Evolutionary conservation across 2,329 filamentous ascomycete genomes (phyloP).

Genomic region (Diaporthe ampelina): DNA sequence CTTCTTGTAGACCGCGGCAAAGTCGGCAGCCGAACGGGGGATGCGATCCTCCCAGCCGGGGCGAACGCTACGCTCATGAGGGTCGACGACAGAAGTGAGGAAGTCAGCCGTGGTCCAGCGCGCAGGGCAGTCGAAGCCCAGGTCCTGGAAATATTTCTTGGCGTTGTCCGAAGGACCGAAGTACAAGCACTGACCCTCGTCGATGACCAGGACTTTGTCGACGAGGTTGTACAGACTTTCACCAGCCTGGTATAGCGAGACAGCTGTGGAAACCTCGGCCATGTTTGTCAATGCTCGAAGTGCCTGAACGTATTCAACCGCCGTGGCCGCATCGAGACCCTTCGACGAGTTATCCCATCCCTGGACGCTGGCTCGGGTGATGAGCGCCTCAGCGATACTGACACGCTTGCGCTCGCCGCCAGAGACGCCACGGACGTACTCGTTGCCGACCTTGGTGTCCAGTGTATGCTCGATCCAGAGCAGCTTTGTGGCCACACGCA

Average conservation of each 20-base stretch:
- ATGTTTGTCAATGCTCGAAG: conserved; percentile 77
- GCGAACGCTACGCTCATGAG: conserved; percentile 68
- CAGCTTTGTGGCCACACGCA: conserved; percentile 81
- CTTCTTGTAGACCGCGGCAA: conserved; percentile 65
- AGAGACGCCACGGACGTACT: conserved; percentile 75
- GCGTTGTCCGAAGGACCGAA: conserved; percentile 72
- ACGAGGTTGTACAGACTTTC: conserved; percentile 56
- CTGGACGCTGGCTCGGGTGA: conserved; percentile 70
- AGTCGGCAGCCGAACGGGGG: conserved; percentile 74
- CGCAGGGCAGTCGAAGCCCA: conserved; percentile 76
- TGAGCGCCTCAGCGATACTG: conserved; percentile 71
- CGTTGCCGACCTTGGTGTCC: conserved; percentile 77
- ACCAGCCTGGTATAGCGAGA: conserved; percentile 80
- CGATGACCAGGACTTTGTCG: conserved; percentile 70
- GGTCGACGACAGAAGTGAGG: conserved; percentile 77
- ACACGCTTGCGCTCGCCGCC: conserved; percentile 79
- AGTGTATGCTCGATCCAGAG: conserved; percentile 78
- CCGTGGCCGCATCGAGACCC: conserved; percentile 80
- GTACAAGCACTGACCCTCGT: conserved; percentile 73
- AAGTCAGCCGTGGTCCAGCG: conserved; percentile 80
- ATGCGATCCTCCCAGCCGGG: conserved; percentile 68
- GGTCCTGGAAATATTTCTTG: conserved; percentile 73
- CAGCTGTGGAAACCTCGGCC: conserved; percentile 70
- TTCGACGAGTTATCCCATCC: conserved; percentile 81
- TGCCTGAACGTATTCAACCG: conserved; percentile 80